phyloP scores from a whole-genome alignment of 192 early-diverging fungal species.

The Umbelopsis vinacea region DNA sequence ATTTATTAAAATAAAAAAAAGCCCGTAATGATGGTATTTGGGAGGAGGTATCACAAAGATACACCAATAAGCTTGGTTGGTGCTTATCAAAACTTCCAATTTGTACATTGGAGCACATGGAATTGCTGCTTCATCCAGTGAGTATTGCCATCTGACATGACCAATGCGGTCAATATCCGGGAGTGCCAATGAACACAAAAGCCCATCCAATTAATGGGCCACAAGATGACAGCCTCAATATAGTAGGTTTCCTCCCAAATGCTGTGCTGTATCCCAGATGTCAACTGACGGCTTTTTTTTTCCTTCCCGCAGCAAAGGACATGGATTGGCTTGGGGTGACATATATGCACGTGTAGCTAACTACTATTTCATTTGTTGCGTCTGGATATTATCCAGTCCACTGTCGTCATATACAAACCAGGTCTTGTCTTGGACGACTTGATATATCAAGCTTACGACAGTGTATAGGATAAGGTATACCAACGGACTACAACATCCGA shows the following conservation, averaged over 20 bases:
- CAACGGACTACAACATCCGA: too few relatives aligned
- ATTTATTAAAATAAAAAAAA: not conserved
- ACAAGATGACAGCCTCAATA: conserved; percentile 13
- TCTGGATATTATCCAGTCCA: too few relatives aligned
- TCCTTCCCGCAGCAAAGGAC: not conserved
- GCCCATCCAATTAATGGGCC: not conserved
- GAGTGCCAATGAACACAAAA: conserved; percentile 1
- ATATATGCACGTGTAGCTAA: not conserved
- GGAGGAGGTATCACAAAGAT: not conserved
- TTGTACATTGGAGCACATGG: conserved; percentile 7
- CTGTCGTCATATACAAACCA: too few relatives aligned
- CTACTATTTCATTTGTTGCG: conserved; percentile 3
- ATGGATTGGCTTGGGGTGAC: not conserved
- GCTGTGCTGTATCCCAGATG: not conserved
- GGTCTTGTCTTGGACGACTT: too few relatives aligned
- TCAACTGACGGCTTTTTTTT: not conserved
- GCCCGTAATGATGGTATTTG: not conserved
- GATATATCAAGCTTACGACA: too few relatives aligned
- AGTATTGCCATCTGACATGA: not conserved
- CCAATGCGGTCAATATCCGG: conserved; percentile 15
- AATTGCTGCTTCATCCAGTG: not conserved
- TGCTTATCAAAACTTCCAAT: conserved; percentile 16
- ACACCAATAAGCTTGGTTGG: conserved; percentile 8
- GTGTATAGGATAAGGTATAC: too few relatives aligned
- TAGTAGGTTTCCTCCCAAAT: conserved; percentile 11